Percentiles rank a stretch among this genome's conserved stretches.
phyloP scores from a whole-genome alignment of 1,284 basidiomycete species.

The Stygiomarasmius scandens region DNA sequence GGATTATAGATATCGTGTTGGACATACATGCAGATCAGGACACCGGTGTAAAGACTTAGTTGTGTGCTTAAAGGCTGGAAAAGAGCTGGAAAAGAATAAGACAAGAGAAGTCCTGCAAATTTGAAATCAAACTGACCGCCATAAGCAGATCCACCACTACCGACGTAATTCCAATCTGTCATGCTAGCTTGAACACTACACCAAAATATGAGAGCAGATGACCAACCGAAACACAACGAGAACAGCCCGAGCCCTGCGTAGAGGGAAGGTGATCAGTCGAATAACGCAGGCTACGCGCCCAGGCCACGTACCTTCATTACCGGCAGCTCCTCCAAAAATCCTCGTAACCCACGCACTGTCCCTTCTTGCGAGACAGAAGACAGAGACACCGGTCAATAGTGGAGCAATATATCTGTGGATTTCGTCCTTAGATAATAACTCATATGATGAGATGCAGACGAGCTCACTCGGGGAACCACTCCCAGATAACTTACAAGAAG shows the following conservation, averaged over 20 bases:
- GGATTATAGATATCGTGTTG: background rate
- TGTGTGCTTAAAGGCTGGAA: slow-evolving; percentile 49
- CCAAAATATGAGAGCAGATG: background rate
- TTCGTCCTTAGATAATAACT: background rate
- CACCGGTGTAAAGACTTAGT: slow-evolving; percentile 40
- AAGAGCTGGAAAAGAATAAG: slow-evolving; percentile 31
- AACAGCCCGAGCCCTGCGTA: slow-evolving; percentile 24
- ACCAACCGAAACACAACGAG: slow-evolving; percentile 41
- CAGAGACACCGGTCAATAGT: slow-evolving; percentile 55
- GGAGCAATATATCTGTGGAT: slow-evolving; percentile 27
- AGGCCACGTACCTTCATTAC: slow-evolving; percentile 40
- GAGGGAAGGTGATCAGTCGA: slow-evolving; percentile 38
- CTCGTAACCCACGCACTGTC: slow-evolving; percentile 59
- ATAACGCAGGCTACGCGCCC: background rate
- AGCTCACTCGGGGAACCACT: slow-evolving; percentile 42
- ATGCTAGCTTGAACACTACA: background rate
- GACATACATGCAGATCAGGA: slow-evolving; percentile 43
- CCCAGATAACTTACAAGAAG: slow-evolving; percentile 37
- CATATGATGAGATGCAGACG: background rate
- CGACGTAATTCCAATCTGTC: slow-evolving; percentile 59
- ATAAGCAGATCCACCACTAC: slow-evolving; percentile 41
- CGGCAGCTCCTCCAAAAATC: slow-evolving; percentile 53
- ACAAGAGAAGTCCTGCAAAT: no score
- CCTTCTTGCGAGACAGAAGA: slow-evolving; percentile 58
- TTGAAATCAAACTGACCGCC: slow-evolving; percentile 20